phyloP scores from a whole-genome alignment of 805 yeast genomes.

The Yamadazyma nakazawae region DNA sequence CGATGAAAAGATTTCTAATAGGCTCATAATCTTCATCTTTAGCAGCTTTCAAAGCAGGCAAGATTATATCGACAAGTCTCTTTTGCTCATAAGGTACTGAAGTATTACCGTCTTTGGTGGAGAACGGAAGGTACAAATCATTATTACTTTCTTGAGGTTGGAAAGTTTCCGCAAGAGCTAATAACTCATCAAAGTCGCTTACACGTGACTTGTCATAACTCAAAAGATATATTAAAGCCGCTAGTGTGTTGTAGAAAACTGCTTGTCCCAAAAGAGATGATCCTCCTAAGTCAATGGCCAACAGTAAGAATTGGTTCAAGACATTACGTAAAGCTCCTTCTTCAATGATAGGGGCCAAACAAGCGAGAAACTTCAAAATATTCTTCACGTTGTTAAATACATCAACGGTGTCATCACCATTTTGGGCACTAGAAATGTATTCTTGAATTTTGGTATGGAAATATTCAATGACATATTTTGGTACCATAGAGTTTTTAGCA shows the following conservation, averaged over 20 bases:
- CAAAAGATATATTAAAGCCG: conserved; percentile 63
- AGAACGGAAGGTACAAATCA: conserved; percentile 30
- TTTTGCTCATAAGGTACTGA: conserved; percentile 50
- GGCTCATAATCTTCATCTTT: conserved; percentile 42
- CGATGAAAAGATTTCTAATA: conserved; percentile 29
- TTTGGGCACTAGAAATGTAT: conserved; percentile 35
- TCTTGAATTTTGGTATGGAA: conserved; percentile 63
- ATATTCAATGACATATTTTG: conserved; percentile 65
- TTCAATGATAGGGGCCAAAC: conserved; percentile 61
- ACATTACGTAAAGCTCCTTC: conserved; percentile 39
- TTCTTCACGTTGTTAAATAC: conserved; percentile 70
- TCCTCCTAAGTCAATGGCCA: conserved; percentile 47
- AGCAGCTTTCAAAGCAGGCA: conserved; percentile 44
- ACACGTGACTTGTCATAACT: conserved; percentile 34
- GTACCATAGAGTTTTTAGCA: conserved; percentile 59
- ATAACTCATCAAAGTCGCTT: conserved; percentile 40
- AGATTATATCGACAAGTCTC: conserved; percentile 45
- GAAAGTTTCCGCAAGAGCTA: conserved; percentile 45
- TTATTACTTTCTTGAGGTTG: conserved; percentile 17
- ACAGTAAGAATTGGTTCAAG: conserved; percentile 49
- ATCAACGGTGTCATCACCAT: conserved; percentile 39
- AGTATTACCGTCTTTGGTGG: conserved; percentile 29
- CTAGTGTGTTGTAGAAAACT: conserved; percentile 56
- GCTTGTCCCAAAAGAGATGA: conserved; percentile 54
- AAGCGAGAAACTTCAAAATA: conserved; percentile 63